Percentiles rank a stretch among this genome's conserved stretches.
phyloP scores from a whole-genome alignment of 2,329 filamentous ascomycete genomes.

The Clonostachys rosea region DNA sequence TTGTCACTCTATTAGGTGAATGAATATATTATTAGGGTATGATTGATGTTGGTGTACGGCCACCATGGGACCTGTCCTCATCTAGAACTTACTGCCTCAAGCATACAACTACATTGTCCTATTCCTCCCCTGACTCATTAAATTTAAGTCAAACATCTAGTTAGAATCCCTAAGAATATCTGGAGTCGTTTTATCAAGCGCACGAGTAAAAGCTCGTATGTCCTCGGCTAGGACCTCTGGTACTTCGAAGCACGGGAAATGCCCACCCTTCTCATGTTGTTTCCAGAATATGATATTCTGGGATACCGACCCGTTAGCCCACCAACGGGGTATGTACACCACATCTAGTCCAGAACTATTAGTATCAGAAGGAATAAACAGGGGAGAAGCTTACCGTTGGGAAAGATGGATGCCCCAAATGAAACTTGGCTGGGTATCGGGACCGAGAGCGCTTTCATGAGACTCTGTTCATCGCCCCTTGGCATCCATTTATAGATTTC shows the following conservation, averaged over 20 bases:
- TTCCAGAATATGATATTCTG: background rate
- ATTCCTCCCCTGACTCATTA: no score
- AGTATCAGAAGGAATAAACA: background rate
- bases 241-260: background rate
- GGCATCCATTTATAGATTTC: background rate
- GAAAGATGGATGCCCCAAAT: background rate
- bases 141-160: no score
- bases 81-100: no score
- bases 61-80: no score
- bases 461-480: background rate
- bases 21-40: no score
- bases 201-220: slow-evolving; percentile 4
- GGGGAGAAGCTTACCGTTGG: background rate
- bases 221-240: slow-evolving; percentile 5
- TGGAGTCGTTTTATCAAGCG: background rate
- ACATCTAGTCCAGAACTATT: background rate
- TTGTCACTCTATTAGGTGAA: no score
- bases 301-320: background rate
- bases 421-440: background rate
- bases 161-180: no score
- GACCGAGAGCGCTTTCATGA: background rate
- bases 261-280: background rate
- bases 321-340: background rate
- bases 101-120: no score
- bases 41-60: no score